Percentiles rank a stretch among this genome's conserved stretches.
Conservation (phyloP, 1,284 basidiomycete species). For the Mixia osmundae region DNA sequence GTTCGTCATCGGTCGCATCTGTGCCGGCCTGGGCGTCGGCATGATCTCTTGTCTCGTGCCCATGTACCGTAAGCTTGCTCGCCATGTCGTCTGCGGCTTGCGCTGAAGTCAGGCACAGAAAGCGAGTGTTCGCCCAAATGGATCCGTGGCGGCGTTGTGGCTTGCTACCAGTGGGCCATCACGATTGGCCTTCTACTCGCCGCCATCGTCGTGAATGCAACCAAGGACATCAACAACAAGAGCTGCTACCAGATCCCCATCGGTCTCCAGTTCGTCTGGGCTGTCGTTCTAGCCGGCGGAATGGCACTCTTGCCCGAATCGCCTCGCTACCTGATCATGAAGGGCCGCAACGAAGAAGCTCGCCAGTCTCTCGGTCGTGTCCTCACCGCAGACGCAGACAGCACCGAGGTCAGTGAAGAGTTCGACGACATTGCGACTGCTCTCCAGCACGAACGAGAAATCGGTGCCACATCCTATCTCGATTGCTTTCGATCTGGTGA, state of each 20-base stretch:
- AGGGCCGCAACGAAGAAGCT: constrained; percentile 11
- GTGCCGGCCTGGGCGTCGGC: constrained; percentile 11
- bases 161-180: constrained; percentile 11
- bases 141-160: constrained; percentile 10
- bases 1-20: constrained; percentile 5
- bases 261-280: constrained; percentile 10
- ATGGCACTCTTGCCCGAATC: constrained; percentile 17
- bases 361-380: constrained; percentile 11
- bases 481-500: constrained; percentile 14
- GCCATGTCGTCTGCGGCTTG: no score
- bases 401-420: constrained; percentile 11
- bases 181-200: constrained; percentile 11
- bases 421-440: constrained; percentile 15
- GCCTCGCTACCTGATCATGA: constrained; percentile 15
- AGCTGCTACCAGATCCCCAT: constrained; percentile 17
- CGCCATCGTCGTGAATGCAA: constrained; percentile 11
- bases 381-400: constrained; percentile 11
- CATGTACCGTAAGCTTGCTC: constrained; percentile 6
- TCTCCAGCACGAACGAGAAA: constrained; percentile 15
- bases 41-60: constrained; percentile 10
- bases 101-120: no score
- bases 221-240: constrained; percentile 7
- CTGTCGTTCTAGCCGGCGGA: constrained; percentile 7
- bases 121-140: constrained; percentile 8
- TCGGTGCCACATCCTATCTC: constrained; percentile 4